Evolutionary conservation across 768 basidiomycete species (phyloP).

Genomic region (Rhodotorula taiwanensis): DNA sequence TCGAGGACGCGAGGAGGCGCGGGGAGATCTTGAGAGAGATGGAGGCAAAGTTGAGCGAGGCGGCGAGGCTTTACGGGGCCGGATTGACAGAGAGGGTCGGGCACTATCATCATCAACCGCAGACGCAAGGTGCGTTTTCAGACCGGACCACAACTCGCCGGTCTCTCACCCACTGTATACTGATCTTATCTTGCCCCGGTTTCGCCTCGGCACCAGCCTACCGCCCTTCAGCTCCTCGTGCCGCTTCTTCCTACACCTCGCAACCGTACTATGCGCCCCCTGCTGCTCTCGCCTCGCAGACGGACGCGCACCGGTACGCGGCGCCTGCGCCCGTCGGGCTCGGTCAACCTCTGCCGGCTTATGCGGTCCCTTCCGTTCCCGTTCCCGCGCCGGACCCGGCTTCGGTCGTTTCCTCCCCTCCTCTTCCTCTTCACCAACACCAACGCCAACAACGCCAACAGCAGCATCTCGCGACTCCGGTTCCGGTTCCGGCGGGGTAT

Average conservation of each 20-base stretch:
- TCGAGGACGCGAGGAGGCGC: conserved; percentile 77
- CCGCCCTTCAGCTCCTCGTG: background rate
- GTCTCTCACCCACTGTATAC: background rate
- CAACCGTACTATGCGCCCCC: background rate
- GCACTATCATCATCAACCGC: background rate
- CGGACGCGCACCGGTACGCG: background rate
- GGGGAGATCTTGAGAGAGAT: conserved; percentile 82
- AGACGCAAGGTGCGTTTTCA: too few relatives aligned
- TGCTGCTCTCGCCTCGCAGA: background rate
- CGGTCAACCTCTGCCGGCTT: background rate
- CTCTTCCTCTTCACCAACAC: background rate
- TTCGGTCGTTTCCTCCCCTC: background rate
- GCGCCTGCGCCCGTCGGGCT: background rate
- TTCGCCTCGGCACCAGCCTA: background rate
- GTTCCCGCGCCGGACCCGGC: background rate
- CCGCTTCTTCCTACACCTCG: background rate
- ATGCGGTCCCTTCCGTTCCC: background rate
- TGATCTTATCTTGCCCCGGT: background rate
- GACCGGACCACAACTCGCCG: too few relatives aligned
- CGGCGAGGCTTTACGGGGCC: conserved; percentile 78
- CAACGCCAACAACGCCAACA: background rate
- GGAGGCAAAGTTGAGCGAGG: conserved; percentile 88
- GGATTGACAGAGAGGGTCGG: conserved; percentile 70
- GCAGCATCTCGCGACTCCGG: conserved; percentile 9
- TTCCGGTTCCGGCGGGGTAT: conserved; percentile 15